Evolutionary conservation across 2,329 filamentous ascomycete species (phyloP).

Genomic region (Phialophora chinensis): DNA sequence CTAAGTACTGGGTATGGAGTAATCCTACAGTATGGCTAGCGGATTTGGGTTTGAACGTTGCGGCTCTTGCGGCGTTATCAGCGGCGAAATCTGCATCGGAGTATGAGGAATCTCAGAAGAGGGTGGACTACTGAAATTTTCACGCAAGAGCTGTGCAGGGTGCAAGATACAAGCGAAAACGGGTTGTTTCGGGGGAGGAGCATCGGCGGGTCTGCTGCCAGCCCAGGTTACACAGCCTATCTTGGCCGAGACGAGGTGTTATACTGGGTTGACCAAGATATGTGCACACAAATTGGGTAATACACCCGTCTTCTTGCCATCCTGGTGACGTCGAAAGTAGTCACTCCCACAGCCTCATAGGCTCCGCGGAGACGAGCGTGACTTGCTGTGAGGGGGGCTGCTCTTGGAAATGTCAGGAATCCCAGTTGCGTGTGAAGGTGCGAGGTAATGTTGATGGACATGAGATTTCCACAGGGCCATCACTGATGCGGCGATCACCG

Average conservation of each 20-base stretch:
- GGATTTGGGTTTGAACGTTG: background rate
- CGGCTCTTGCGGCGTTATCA: background rate
- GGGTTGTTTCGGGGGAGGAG: background rate
- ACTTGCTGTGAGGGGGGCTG: background rate
- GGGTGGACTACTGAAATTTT: background rate
- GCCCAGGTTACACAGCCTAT: background rate
- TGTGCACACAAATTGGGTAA: background rate
- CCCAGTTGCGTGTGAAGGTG: background rate
- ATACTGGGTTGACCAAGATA: background rate
- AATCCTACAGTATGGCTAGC: background rate
- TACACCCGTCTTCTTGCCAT: background rate
- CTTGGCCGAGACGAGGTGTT: background rate
- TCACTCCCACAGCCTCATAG: background rate
- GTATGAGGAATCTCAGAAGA: background rate
- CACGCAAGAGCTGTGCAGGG: background rate
- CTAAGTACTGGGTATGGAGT: background rate
- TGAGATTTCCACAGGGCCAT: background rate
- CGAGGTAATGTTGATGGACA: background rate
- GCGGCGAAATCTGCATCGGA: slow-evolving; percentile 7
- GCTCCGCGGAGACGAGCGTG: background rate
- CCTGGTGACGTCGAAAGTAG: background rate
- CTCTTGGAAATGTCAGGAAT: background rate
- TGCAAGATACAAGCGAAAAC: slow-evolving; percentile 3
- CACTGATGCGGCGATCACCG: background rate
- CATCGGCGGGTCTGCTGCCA: background rate